Evolutionary conservation across 139 green algal species (phyloP), one percentile per base, ranked within the genome.

Genomic region (Desmodesmus armatus): DNA sequence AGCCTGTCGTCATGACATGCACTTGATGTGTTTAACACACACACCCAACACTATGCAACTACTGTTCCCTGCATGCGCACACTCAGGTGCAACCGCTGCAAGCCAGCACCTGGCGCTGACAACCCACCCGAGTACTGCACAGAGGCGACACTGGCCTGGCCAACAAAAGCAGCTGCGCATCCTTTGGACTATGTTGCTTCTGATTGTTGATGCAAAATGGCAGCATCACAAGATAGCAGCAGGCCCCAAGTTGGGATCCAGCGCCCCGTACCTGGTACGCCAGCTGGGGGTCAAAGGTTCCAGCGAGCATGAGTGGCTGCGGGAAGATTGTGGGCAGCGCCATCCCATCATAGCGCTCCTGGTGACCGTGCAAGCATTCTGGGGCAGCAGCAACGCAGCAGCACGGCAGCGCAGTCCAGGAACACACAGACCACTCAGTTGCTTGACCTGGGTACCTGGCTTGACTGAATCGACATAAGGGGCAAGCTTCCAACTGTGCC

Each of bases 351-450:
- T 25, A 35, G 3, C 33, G 49, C 65, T 86, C 80, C 47, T 43
- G 43, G 53, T 80, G 67, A 19, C 80, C 80, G 41, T 86, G 80
- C 51, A 86, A 53, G 58, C 80, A 86, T 49, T 83, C 77, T 82
- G 31, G 27, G 43, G 13, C n/a, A n/a, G n/a, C n/a, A n/a, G n/a
- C n/a, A n/a, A n/a, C 27, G 17, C 60, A 70, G 21, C 9, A 35
- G 9, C 27, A 31, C 27, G 60, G 60, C 9, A 70, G 9, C n/a
- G 60, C n/a, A 70, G 31, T 35, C 9, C 11, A 21, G 7, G 9
- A 37, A 35, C 60, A 70, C 27, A n/a, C n/a, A n/a, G n/a, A n/a
- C n/a, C n/a, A n/a, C n/a, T n/a, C n/a, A n/a, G n/a, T n/a, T n/a
- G n/a, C n/a, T n/a, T n/a, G n/a, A n/a, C n/a, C n/a, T n/a, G n/a